These are phyloP conservation scores for Spirogloea muscicola DNA, from an alignment of 139 green algal species.

Conservation along the genomic window DNA sequence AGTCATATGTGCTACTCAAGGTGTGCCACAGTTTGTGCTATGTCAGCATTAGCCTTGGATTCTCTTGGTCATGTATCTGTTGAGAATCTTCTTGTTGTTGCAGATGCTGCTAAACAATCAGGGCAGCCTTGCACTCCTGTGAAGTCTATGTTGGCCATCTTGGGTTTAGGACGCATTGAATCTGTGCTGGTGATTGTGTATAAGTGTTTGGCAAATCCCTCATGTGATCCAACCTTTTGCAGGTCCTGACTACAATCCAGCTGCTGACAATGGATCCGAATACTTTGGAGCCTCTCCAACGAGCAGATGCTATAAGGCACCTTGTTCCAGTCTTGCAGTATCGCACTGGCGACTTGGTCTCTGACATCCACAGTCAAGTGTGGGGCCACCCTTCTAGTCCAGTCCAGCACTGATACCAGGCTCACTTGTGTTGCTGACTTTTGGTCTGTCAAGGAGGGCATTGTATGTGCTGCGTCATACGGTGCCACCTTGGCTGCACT, in stretches of 20 bases:
- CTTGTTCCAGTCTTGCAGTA: slow-evolving; percentile 31
- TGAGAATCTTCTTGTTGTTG: neutral
- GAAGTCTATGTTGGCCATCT: neutral
- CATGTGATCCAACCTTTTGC: slow-evolving; percentile 9
- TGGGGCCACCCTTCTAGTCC: neutral
- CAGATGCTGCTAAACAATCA: neutral
- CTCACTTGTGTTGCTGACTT: neutral
- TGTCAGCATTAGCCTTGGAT: neutral
- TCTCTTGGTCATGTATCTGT: neutral
- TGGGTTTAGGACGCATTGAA: neutral
- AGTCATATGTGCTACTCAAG: slow-evolving; percentile 17
- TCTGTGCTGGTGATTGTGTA: neutral
- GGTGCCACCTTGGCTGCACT: neutral
- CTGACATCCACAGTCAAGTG: slow-evolving; percentile 19
- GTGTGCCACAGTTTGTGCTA: slow-evolving; percentile 3
- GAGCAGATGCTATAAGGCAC: slow-evolving; percentile 29
- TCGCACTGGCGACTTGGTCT: neutral
- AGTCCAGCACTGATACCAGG: neutral
- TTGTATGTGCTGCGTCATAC: neutral
- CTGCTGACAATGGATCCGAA: slow-evolving; percentile 22
- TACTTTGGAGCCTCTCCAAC: slow-evolving; percentile 35
- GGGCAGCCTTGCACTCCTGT: neutral
- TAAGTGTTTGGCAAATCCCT: neutral
- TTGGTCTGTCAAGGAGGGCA: neutral
- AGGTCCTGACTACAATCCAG: slow-evolving; percentile 27